Evolutionary conservation across 2,329 filamentous ascomycete species (phyloP).

Genomic region (Stemphylium vesicarium): DNA sequence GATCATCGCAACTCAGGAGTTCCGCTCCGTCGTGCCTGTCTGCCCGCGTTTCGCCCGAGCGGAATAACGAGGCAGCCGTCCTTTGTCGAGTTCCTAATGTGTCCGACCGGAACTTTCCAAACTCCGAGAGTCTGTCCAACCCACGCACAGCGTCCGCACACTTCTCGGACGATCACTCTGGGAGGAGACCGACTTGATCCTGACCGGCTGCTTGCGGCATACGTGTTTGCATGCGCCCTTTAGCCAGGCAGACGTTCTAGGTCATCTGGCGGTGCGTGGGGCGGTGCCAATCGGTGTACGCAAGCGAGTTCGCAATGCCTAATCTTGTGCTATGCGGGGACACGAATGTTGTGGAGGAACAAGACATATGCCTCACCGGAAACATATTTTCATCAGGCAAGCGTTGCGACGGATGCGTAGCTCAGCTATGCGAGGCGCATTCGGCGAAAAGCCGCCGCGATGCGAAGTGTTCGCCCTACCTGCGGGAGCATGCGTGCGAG

Average conservation of each 20-base stretch:
- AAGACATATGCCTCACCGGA: constrained; percentile 20
- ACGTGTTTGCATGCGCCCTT: constrained; percentile 7
- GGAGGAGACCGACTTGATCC: constrained; percentile 5
- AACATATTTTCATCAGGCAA: constrained; percentile 16
- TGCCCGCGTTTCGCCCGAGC: constrained; percentile 33
- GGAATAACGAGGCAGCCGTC: constrained; percentile 17
- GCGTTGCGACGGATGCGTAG: constrained; percentile 21
- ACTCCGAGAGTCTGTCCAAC: constrained; percentile 7
- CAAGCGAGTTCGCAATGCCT: constrained; percentile 9
- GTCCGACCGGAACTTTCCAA: constrained; percentile 13
- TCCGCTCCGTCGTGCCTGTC: constrained; percentile 13
- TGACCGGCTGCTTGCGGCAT: constrained; percentile 11
- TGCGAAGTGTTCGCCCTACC: constrained; percentile 5
- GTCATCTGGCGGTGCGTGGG: constrained; percentile 12
- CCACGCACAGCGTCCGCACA: background rate
- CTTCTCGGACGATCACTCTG: constrained; percentile 4
- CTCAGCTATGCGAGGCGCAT: constrained; percentile 13
- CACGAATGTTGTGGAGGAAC: background rate
- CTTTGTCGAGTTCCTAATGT: constrained; percentile 3
- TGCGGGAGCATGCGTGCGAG: constrained; percentile 5
- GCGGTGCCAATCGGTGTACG: constrained; percentile 4
- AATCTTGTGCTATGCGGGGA: constrained; percentile 11
- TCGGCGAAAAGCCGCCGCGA: constrained; percentile 5
- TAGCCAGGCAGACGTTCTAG: constrained; percentile 14
- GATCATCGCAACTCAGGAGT: constrained; percentile 13